These are phyloP conservation scores for Lojkania enalia DNA, from an alignment of 2,329 filamentous ascomycete species.

Conservation along the genomic window DNA sequence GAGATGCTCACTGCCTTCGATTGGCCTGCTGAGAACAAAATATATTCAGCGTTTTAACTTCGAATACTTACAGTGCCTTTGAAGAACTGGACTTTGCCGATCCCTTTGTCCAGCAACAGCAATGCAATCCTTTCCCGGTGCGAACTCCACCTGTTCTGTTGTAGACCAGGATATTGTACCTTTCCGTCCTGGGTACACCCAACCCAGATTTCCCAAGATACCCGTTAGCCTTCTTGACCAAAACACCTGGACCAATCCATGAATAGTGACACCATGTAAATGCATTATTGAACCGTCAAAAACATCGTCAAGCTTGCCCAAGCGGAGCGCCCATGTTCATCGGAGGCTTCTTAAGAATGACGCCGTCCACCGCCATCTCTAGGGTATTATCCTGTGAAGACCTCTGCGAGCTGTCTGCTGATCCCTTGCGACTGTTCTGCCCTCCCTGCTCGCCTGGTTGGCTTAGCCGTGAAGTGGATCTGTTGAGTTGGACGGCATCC, in stretches of 20 bases:
- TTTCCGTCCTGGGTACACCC: not conserved
- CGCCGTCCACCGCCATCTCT: conserved; percentile 37
- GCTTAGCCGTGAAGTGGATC: not conserved
- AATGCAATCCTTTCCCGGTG: not conserved
- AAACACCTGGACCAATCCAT: not conserved
- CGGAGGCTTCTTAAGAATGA: conserved; percentile 39
- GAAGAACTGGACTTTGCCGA: not conserved
- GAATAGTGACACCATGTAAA: not conserved
- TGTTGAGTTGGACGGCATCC: not conserved
- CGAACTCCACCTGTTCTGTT: not conserved
- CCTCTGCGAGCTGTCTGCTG: conserved; percentile 19
- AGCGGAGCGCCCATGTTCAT: conserved; percentile 42
- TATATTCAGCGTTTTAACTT: not conserved
- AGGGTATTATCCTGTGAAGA: conserved; percentile 19
- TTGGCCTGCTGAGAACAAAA: not conserved
- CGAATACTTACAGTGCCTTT: not conserved
- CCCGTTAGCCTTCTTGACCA: not conserved
- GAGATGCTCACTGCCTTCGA: no score
- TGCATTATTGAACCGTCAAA: not conserved
- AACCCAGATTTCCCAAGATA: not conserved
- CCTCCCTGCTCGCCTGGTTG: conserved; percentile 21
- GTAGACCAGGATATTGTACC: not conserved
- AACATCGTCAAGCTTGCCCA: conserved; percentile 27
- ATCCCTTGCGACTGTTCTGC: conserved; percentile 27
- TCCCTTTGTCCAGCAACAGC: conserved; percentile 4